phyloP scores from a whole-genome alignment of 148 eudicot genomes.

The Cornus florida region DNA sequence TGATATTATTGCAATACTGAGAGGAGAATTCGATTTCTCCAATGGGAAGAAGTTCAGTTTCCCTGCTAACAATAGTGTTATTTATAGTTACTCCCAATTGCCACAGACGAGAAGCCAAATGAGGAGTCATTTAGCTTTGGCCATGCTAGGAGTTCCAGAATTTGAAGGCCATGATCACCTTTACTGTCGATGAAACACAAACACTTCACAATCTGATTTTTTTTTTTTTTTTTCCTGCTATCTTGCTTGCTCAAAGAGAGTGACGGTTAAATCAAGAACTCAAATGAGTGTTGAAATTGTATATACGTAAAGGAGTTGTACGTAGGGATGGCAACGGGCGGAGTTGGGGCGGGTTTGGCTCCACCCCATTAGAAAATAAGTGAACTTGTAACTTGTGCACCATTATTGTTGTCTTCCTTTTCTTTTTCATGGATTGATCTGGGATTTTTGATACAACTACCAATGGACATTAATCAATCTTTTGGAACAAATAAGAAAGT shows the following conservation, averaged over 20 bases:
- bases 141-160: constrained; percentile 89
- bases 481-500: background rate
- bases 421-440: too few species aligned
- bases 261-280: background rate
- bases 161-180: constrained; percentile 67
- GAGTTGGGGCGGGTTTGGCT: too few species aligned
- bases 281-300: constrained; percentile 9
- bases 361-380: too few species aligned
- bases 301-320: constrained; percentile 3
- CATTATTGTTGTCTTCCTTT: too few species aligned
- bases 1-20: constrained; percentile 57
- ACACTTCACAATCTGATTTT: background rate
- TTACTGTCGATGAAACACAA: constrained; percentile 48
- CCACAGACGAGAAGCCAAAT: constrained; percentile 61
- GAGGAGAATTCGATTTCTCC: constrained; percentile 42
- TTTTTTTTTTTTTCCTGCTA: background rate
- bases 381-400: too few species aligned
- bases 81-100: constrained; percentile 34
- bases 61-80: constrained; percentile 26
- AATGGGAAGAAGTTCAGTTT: constrained; percentile 41
- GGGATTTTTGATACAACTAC: too few species aligned
- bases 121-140: constrained; percentile 78
- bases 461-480: background rate
- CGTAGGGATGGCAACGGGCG: too few species aligned
- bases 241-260: background rate